Conservation (phyloP, 768 basidiomycete genomes). For the Boletellus ananas region DNA sequence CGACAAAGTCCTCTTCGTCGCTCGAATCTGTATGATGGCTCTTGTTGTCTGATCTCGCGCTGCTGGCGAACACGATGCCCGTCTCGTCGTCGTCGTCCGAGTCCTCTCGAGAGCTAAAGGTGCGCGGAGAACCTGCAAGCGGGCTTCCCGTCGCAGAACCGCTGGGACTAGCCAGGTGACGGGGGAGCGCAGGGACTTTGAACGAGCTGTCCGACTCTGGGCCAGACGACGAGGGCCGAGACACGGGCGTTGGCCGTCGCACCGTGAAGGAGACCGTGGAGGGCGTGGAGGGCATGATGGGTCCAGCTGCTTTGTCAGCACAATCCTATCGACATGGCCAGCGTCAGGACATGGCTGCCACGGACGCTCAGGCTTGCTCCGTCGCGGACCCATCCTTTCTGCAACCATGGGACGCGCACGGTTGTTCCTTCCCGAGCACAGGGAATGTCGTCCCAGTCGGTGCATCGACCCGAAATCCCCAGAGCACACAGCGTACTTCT, state of each 20-base stretch:
- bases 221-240: constrained; percentile 59
- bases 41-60: constrained; percentile 24
- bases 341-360: background rate
- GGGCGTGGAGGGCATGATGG: constrained; percentile 22
- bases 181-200: constrained; percentile 60
- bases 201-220: constrained; percentile 58
- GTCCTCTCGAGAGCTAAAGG: constrained; percentile 23
- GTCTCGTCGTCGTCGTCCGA: constrained; percentile 28
- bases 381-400: background rate
- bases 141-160: constrained; percentile 52
- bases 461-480: constrained; percentile 38
- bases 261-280: constrained; percentile 79
- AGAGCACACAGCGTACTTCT: constrained; percentile 45
- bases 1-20: constrained; percentile 65
- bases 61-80: constrained; percentile 23
- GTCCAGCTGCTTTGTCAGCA: constrained; percentile 6
- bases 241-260: constrained; percentile 69
- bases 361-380: background rate
- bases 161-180: constrained; percentile 41
- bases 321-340: background rate
- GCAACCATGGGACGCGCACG: no score
- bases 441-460: constrained; percentile 20
- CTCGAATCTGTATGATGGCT: constrained; percentile 44
- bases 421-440: background rate
- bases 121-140: constrained; percentile 49